A percentile compares a stretch with the other conserved stretches of the same genome.
phyloP scores from a whole-genome alignment of 257 asterid species.

The Scutellaria barbata region DNA sequence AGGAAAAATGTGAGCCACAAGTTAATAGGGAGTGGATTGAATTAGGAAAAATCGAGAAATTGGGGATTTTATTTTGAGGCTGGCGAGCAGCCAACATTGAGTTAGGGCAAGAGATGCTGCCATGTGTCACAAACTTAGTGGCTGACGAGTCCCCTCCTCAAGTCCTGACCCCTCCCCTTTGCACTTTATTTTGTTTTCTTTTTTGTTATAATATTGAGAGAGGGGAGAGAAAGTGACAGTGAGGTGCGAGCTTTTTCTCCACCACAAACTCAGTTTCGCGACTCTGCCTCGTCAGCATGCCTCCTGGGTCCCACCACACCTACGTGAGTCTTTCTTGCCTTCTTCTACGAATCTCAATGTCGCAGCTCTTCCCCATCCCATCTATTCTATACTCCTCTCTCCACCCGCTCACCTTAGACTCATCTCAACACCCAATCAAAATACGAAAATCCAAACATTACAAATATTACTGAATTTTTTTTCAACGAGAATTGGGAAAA shows the following conservation, averaged over 20 bases:
- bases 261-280: slow-evolving; percentile 52
- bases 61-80: slow-evolving; percentile 64
- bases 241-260: slow-evolving; percentile 30
- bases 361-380: too few species aligned
- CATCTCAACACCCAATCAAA: too few species aligned
- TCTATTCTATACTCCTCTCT: too few species aligned
- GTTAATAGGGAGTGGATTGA: slow-evolving; percentile 39
- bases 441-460: too few species aligned
- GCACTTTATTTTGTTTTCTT: slow-evolving; percentile 60
- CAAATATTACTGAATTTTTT: too few species aligned
- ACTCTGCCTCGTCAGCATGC: slow-evolving; percentile 25
- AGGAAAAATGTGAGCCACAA: slow-evolving; percentile 82
- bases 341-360: slow-evolving; percentile 19
- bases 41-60: slow-evolving; percentile 31
- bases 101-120: slow-evolving; percentile 38
- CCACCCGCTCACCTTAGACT: too few species aligned
- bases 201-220: slow-evolving; percentile 10
- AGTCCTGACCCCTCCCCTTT: slow-evolving; percentile 46
- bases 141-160: slow-evolving; percentile 39
- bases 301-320: slow-evolving; percentile 22
- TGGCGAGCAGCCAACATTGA: slow-evolving; percentile 40
- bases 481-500: too few species aligned
- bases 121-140: slow-evolving; percentile 58
- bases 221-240: slow-evolving; percentile 17
- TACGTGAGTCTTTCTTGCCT: slow-evolving; percentile 9